Percentiles rank a stretch among this genome's conserved stretches.
Conservation (phyloP, 208 protist genomes). For the Acanthamoeba divionensis region DNA sequence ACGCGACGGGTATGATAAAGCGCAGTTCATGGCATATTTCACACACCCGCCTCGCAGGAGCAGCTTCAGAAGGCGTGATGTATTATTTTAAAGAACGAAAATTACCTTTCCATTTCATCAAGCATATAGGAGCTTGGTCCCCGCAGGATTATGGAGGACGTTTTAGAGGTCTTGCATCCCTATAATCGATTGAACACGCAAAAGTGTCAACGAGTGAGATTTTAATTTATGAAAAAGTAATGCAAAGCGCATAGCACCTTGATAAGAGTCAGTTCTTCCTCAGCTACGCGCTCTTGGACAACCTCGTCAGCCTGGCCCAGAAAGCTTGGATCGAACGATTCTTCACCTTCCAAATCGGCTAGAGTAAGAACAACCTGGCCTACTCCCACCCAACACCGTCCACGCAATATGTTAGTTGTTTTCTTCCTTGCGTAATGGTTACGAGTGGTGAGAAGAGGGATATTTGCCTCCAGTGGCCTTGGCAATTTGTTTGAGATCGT, state of each 20-base stretch:
- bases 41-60: too few relatives aligned
- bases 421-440: too few relatives aligned
- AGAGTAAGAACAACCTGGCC: constrained; percentile 90
- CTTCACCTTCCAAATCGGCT: constrained; percentile 95
- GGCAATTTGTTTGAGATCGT: constrained; percentile 95
- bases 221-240: background rate
- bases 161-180: constrained; percentile 75
- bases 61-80: too few relatives aligned
- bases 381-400: too few relatives aligned
- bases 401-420: too few relatives aligned
- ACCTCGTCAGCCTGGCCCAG: constrained; percentile 95
- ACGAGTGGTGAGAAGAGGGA: too few relatives aligned
- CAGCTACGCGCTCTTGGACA: constrained; percentile 91
- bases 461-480: constrained; percentile 92
- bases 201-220: background rate
- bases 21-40: background rate
- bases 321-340: constrained; percentile 91
- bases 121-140: constrained; percentile 96
- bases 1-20: too few relatives aligned
- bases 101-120: constrained; percentile 94
- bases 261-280: constrained; percentile 96
- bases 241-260: background rate
- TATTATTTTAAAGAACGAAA: background rate
- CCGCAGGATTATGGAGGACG: constrained; percentile 96
- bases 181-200: constrained; percentile 25